Base-by-base conservation (phyloP, 257 asterid genomes). In the Solanum corneliomulleri region DNA sequence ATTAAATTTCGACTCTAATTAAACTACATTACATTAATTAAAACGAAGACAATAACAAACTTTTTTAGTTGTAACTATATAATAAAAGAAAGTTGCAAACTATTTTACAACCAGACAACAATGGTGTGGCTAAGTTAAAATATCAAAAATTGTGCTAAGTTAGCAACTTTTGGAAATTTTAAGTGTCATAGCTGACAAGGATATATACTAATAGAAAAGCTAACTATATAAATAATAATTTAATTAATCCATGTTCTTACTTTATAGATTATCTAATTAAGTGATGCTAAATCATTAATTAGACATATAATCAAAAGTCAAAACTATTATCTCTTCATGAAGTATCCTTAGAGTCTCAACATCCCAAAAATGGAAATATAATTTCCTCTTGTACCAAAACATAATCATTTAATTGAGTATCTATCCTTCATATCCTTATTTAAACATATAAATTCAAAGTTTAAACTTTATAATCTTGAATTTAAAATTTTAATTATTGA, bases 391-490 rank as follows among this genome's bases (percentile, higher is more conserved):
- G 23, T 52, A 52, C 10, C 10, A 52, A 16, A 16, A 16, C 23
- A 52, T 52, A 52, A 16, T 52, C 9, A 52, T 16, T 52, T 52
- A 6, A 23, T 52, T 52, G 62, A 52, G 23, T 52, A 52, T 52
- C 9, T 6, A 52, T 16, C 10, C 62, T 52, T 1, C 3, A 6
- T 52, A 7, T 16, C 23, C 10, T 52, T 52, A 52, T 52, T 52
- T 52, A 16, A 52, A 1, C 9, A 16, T 52, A 52, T 6, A 52
- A 52, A 52, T 52, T 52, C 3, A 16, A 49, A 15, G 2, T 5
- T 49, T 49, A 2, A 49, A 16, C 0, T 52, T 52, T 52, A 52
- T 52, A 0, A 52, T 0, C 10, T 6, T 0, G 1, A 16, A 18
- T 16, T 52, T 52, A 6, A 52, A 52, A 52, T 41, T 41, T 11